phyloP scores from a whole-genome alignment of 163 green algal species.

The Chlamydomonas reinhardtii region DNA sequence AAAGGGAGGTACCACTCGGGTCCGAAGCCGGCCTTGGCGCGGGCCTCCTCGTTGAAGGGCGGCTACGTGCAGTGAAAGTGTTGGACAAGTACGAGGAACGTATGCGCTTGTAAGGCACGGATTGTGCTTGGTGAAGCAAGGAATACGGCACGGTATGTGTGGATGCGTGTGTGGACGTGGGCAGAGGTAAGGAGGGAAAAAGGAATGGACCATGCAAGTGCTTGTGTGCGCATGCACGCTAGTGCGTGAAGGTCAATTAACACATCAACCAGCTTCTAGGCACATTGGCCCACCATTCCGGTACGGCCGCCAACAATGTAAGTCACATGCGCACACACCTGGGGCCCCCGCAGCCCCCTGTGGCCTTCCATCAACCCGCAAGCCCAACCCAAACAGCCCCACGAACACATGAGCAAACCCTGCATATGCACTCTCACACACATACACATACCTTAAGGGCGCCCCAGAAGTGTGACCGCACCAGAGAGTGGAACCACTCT shows the following conservation, averaged over 20 bases:
- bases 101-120: too few relatives aligned
- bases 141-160: too few relatives aligned
- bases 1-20: constrained; percentile 89
- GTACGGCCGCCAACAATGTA: too few relatives aligned
- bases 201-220: too few relatives aligned
- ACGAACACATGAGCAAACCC: too few relatives aligned
- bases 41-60: constrained; percentile 92
- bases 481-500: constrained; percentile 88
- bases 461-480: constrained; percentile 88
- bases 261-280: not conserved
- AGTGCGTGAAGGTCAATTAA: not conserved
- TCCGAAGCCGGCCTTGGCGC: constrained; percentile 84
- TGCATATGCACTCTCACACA: not conserved
- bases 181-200: too few relatives aligned
- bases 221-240: too few relatives aligned
- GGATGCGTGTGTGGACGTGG: too few relatives aligned
- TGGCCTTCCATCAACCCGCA: too few relatives aligned
- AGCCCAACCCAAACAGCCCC: not conserved
- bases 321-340: too few relatives aligned
- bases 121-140: too few relatives aligned
- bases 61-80: constrained; percentile 63
- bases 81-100: not conserved
- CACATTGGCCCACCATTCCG: too few relatives aligned
- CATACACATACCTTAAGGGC: constrained; percentile 72
- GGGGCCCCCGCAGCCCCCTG: not conserved